Evolutionary conservation across 2,329 filamentous ascomycete genomes (phyloP).

Genomic region (Pseudocercospora eumusae): DNA sequence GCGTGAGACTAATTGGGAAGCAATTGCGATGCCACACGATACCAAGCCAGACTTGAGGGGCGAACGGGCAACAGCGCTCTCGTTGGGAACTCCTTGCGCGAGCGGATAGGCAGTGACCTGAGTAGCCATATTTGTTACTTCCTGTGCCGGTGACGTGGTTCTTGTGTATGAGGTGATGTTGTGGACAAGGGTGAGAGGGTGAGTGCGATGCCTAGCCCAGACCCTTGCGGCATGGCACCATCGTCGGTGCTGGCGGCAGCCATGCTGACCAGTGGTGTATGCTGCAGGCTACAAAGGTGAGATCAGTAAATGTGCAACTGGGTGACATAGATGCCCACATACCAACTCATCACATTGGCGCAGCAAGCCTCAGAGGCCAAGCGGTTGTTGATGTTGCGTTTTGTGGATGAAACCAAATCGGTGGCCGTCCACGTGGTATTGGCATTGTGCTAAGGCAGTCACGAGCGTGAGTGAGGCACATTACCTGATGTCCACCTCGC

Average conservation of each 20-base stretch:
- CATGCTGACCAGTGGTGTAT: not conserved
- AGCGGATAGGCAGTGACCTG: conserved; percentile 15
- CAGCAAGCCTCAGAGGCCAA: not conserved
- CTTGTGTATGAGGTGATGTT: conserved; percentile 10
- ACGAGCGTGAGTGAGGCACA: conserved; percentile 3
- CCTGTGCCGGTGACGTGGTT: conserved; percentile 13
- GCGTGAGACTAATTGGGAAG: not conserved
- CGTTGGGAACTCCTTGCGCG: conserved; percentile 1
- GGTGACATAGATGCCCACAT: not conserved
- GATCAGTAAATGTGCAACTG: not conserved
- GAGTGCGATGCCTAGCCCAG: conserved; percentile 10
- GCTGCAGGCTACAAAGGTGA: not conserved
- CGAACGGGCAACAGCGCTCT: not conserved
- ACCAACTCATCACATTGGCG: not conserved
- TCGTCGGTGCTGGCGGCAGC: not conserved
- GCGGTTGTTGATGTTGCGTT: not conserved
- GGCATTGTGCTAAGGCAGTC: not conserved
- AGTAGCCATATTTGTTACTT: conserved; percentile 25
- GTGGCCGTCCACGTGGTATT: not conserved
- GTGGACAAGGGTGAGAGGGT: conserved; percentile 15
- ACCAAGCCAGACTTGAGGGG: not conserved
- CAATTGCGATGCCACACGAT: not conserved
- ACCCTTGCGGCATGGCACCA: not conserved
- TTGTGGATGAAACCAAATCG: not conserved
- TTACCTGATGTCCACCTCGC: not conserved